Conservation (phyloP, 2,329 filamentous ascomycete genomes). For the Fusarium palustre region DNA sequence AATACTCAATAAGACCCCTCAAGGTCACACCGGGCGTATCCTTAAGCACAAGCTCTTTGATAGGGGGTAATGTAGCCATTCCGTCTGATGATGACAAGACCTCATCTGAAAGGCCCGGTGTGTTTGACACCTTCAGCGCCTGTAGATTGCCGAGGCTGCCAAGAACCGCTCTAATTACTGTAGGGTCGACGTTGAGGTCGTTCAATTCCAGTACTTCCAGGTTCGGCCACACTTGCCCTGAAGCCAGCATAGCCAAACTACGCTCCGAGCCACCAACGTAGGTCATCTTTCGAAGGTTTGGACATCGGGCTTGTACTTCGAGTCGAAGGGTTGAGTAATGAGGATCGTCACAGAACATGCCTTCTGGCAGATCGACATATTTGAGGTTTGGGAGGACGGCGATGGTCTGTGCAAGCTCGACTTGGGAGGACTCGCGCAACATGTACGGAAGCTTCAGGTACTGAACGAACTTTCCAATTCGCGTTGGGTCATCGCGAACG, state of each 20-base stretch:
- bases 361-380: slow-evolving; percentile 91
- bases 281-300: slow-evolving; percentile 88
- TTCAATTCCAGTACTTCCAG: slow-evolving; percentile 80
- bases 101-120: slow-evolving; percentile 78
- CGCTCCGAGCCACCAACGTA: slow-evolving; percentile 83
- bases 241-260: slow-evolving; percentile 76
- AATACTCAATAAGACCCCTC: slow-evolving; percentile 75
- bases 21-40: slow-evolving; percentile 78
- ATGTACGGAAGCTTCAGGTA: slow-evolving; percentile 94
- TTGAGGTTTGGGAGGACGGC: slow-evolving; percentile 85
- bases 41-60: slow-evolving; percentile 79
- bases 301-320: slow-evolving; percentile 85
- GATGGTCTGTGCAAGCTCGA: slow-evolving; percentile 85
- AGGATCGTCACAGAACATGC: slow-evolving; percentile 84
- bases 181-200: slow-evolving; percentile 75
- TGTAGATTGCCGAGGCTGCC: slow-evolving; percentile 73
- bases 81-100: slow-evolving; percentile 76
- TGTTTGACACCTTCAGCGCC: slow-evolving; percentile 79
- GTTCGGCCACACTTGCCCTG: slow-evolving; percentile 73
- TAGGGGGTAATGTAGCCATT: slow-evolving; percentile 77
- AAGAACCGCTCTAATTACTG: slow-evolving; percentile 77
- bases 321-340: slow-evolving; percentile 80
- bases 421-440: slow-evolving; percentile 87
- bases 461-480: slow-evolving; percentile 76
- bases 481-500: slow-evolving; percentile 78